phyloP scores from a whole-genome alignment of 768 basidiomycete species.

The Naganishia vishniacii region DNA sequence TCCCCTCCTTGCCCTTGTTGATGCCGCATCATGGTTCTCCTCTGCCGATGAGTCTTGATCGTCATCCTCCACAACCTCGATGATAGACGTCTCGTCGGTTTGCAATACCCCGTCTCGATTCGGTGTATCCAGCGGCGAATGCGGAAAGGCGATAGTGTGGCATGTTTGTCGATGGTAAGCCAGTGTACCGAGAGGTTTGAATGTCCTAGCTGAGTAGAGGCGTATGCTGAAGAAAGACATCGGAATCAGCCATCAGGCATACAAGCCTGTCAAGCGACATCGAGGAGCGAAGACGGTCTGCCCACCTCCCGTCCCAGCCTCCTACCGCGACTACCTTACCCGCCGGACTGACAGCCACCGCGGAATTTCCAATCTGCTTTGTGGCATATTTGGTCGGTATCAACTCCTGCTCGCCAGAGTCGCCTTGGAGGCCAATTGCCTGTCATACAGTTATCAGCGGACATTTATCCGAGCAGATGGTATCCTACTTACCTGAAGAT shows the following conservation, averaged over 20 bases:
- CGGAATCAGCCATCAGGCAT: no score
- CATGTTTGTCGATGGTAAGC: conserved; percentile 73
- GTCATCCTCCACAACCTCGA: conserved; percentile 17
- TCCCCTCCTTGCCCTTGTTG: conserved; percentile 50
- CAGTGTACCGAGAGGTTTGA: conserved; percentile 79
- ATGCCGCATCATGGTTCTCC: conserved; percentile 26
- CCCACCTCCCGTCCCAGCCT: conserved; percentile 91
- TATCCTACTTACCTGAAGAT: conserved; percentile 32
- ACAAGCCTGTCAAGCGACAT: not conserved
- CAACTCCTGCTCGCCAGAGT: conserved; percentile 39
- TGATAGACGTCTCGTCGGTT: not conserved
- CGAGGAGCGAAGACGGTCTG: conserved; percentile 24
- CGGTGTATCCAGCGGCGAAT: not conserved
- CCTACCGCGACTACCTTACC: conserved; percentile 78
- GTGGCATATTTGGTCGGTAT: conserved; percentile 54
- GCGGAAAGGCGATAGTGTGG: conserved; percentile 69
- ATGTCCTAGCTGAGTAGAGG: conserved; percentile 69
- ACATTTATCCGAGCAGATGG: no score
- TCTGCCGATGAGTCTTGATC: no score
- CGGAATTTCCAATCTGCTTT: conserved; percentile 72
- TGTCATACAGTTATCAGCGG: not conserved
- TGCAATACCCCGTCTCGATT: not conserved
- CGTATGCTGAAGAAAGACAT: conserved; percentile 74
- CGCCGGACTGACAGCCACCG: conserved; percentile 68
- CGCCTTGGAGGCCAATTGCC: conserved; percentile 57